These are phyloP conservation scores for Cladorrhinum sp. DNA, from an alignment of 2,329 filamentous ascomycete species.

Conservation along the genomic window DNA sequence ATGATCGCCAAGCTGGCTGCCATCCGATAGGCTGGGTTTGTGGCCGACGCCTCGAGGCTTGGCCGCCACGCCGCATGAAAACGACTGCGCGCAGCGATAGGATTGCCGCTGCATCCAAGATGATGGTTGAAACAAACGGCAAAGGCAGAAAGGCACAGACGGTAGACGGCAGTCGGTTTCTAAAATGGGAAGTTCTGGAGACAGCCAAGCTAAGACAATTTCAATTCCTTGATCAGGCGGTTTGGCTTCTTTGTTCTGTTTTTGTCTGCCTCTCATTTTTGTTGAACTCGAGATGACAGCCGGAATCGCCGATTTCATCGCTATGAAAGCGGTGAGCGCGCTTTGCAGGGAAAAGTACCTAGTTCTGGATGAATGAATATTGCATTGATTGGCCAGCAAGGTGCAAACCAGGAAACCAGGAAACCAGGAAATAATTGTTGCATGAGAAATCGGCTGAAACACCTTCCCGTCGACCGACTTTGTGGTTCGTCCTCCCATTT, in stretches of 20 bases:
- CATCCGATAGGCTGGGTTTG: neutral
- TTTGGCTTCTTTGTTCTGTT: neutral
- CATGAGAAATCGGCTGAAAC: neutral
- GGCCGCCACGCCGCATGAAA: neutral
- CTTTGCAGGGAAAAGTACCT: too few relatives aligned
- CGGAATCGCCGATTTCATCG: neutral
- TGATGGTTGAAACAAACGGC: neutral
- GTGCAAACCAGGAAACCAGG: neutral
- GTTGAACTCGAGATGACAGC: neutral
- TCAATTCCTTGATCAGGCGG: neutral
- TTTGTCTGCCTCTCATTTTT: too few relatives aligned
- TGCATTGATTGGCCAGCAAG: neutral
- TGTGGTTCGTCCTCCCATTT: slow-evolving; percentile 4
- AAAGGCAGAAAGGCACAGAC: neutral
- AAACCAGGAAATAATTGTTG: neutral
- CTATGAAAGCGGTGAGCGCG: neutral
- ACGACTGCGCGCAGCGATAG: neutral
- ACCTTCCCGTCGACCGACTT: neutral
- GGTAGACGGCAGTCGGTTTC: neutral
- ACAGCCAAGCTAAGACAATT: neutral
- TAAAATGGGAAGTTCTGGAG: neutral
- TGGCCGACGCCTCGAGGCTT: neutral
- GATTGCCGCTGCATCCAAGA: too few relatives aligned
- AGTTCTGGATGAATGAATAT: too few relatives aligned
- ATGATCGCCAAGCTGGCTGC: neutral